Evolutionary conservation across 2,329 filamentous ascomycete species (phyloP).

Genomic region (Orbilia quercus): DNA sequence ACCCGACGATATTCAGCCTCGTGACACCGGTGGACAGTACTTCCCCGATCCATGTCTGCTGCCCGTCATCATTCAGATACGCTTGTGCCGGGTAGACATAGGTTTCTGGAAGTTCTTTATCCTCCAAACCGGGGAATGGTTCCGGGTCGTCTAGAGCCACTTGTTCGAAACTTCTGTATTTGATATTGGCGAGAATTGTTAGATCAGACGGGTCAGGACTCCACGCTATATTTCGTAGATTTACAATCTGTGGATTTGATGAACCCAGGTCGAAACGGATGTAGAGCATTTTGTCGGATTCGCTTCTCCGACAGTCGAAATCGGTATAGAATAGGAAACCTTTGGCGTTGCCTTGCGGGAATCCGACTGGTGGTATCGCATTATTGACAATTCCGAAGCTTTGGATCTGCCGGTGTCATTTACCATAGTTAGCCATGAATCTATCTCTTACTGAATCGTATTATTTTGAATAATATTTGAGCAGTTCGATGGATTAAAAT

Average conservation of each 20-base stretch:
- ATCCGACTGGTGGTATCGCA: conserved; percentile 1
- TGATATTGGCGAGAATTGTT: conserved; percentile 9
- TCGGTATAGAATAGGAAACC: conserved; percentile 43
- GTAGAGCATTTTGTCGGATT: conserved; percentile 21
- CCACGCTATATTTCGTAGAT: conserved; percentile 25
- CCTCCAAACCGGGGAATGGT: not conserved
- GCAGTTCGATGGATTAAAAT: not conserved
- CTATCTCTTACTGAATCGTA: not conserved
- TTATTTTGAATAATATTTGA: not conserved
- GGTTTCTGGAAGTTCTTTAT: not conserved
- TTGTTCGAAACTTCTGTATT: conserved; percentile 28
- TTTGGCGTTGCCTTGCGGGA: conserved; percentile 13
- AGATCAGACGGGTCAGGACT: not conserved
- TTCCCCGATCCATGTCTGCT: conserved; percentile 13
- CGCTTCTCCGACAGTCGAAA: not conserved
- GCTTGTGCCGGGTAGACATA: conserved; percentile 21
- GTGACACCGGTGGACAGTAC: not conserved
- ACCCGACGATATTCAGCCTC: conserved; percentile 2
- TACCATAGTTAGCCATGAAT: not conserved
- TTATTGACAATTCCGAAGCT: conserved; percentile 38
- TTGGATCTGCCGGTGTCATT: conserved; percentile 20
- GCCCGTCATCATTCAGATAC: not conserved
- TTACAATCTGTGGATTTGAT: conserved; percentile 13
- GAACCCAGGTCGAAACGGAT: conserved; percentile 20
- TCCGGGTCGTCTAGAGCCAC: conserved; percentile 11